Percentiles rank a stretch among this genome's conserved stretches.
Evolutionary conservation across 306 rosid species (phyloP).

Genomic region (Casuarina cunninghamiana): DNA sequence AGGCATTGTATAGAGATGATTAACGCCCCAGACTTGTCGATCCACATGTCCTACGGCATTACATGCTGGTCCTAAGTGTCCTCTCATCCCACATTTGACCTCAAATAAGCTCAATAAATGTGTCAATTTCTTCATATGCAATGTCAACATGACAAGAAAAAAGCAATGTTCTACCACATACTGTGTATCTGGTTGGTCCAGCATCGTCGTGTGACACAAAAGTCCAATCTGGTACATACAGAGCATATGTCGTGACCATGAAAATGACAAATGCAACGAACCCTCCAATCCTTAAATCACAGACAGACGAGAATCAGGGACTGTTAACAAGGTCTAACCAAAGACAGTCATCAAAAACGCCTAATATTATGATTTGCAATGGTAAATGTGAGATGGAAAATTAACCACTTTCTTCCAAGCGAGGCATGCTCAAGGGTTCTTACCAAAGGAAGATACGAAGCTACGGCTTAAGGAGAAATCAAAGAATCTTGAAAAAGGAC

Average conservation of each 20-base stretch:
- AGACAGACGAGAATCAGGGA: neutral
- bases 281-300: slow-evolving; percentile 66
- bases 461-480: no score
- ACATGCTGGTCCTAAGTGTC: slow-evolving; percentile 87
- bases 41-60: slow-evolving; percentile 89
- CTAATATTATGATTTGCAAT: neutral
- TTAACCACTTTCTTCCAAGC: slow-evolving; percentile 73
- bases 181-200: slow-evolving; percentile 44
- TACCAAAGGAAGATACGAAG: no score
- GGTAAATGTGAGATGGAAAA: neutral
- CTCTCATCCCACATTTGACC: slow-evolving; percentile 88
- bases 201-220: slow-evolving; percentile 33
- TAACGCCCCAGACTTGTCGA: slow-evolving; percentile 83
- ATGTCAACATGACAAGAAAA: neutral
- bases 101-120: slow-evolving; percentile 20
- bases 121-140: neutral
- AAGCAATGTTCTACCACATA: slow-evolving; percentile 15
- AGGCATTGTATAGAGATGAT: slow-evolving; percentile 77
- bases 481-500: no score
- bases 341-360: neutral
- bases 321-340: neutral
- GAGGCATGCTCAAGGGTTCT: no score
- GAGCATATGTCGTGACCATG: slow-evolving; percentile 68
- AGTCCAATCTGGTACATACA: slow-evolving; percentile 86
- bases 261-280: slow-evolving; percentile 60